These are phyloP conservation scores for Kodamaea laetipori DNA, from an alignment of 805 yeast species.

Conservation along the genomic window DNA sequence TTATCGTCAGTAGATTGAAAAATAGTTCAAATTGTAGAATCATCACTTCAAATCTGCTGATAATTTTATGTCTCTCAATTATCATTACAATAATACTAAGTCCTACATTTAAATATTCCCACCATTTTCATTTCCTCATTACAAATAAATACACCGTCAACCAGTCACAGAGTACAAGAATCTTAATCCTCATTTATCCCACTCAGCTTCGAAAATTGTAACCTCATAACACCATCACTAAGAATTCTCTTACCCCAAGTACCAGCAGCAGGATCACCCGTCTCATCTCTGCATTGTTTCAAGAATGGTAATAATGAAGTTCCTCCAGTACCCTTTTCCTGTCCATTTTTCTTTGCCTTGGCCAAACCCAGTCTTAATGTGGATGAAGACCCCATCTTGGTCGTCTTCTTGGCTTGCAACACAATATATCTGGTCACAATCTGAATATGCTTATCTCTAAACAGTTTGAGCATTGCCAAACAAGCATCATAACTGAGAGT, in stretches of 20 bases:
- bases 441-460: conserved; percentile 92
- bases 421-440: conserved; percentile 86
- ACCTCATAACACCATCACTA: conserved; percentile 53
- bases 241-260: conserved; percentile 81
- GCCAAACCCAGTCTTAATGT: conserved; percentile 71
- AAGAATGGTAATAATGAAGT: conserved; percentile 87
- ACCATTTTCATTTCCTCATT: too few relatives aligned
- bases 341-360: conserved; percentile 47
- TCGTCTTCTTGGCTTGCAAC: conserved; percentile 66
- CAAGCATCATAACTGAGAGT: conserved; percentile 82
- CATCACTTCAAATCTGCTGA: too few relatives aligned
- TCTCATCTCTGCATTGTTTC: conserved; percentile 94
- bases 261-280: conserved; percentile 92
- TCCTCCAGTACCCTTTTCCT: conserved; percentile 88
- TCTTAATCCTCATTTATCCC: conserved; percentile 45
- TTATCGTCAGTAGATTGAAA: too few relatives aligned
- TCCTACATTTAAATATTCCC: too few relatives aligned
- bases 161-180: too few relatives aligned
- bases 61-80: too few relatives aligned
- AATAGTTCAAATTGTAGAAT: too few relatives aligned
- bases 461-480: conserved; percentile 81
- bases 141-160: too few relatives aligned
- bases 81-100: too few relatives aligned
- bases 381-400: conserved; percentile 54
- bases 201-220: conserved; percentile 41